Evolutionary conservation across 2,329 filamentous ascomycete genomes (phyloP).

Genomic region (Aureobasidium vineae): DNA sequence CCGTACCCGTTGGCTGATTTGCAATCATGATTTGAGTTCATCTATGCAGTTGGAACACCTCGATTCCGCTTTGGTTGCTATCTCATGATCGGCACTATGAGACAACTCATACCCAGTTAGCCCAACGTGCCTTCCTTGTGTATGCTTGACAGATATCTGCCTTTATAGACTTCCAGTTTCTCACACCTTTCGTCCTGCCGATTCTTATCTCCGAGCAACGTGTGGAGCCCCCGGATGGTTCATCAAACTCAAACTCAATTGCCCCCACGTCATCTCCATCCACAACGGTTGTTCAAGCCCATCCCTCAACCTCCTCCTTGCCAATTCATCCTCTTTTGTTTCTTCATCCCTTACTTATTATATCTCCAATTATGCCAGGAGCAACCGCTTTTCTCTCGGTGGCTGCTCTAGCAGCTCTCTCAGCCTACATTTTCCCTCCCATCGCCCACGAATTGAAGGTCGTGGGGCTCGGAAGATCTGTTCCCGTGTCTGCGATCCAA

Average conservation of each 20-base stretch:
- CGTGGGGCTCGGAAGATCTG: neutral
- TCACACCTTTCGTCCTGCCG: neutral
- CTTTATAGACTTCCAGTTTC: neutral
- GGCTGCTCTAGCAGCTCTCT: constrained; percentile 5
- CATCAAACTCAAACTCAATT: neutral
- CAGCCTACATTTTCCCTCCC: neutral
- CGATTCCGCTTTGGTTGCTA: too few species aligned
- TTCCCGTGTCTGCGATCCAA: neutral
- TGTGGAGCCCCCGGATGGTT: constrained; percentile 3
- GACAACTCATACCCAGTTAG: too few species aligned
- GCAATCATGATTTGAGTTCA: too few species aligned
- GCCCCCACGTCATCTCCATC: neutral
- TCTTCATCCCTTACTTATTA: neutral
- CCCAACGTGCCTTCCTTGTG: too few species aligned
- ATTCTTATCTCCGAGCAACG: neutral
- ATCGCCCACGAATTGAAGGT: constrained; percentile 5
- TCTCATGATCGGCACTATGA: too few species aligned
- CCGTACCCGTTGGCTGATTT: neutral
- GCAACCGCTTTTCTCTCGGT: neutral
- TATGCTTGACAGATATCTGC: neutral
- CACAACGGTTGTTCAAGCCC: neutral
- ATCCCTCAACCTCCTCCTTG: neutral
- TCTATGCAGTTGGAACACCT: too few species aligned
- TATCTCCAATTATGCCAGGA: neutral
- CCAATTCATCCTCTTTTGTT: neutral